Evolutionary conservation across 2,329 filamentous ascomycete species (phyloP).

Genomic region (Aureobasidium subglaciale): DNA sequence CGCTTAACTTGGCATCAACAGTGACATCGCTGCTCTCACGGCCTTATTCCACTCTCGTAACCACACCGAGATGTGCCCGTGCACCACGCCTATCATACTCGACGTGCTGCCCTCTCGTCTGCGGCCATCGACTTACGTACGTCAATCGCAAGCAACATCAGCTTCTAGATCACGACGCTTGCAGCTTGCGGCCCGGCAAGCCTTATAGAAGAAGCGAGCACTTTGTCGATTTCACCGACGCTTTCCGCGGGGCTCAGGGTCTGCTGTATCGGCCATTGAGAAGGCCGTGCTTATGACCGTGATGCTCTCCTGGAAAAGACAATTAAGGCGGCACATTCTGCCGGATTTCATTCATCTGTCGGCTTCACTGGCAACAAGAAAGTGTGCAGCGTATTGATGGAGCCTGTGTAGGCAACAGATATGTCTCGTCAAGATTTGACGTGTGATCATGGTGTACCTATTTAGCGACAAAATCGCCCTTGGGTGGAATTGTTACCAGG

Average conservation of each 20-base stretch:
- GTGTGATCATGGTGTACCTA: neutral
- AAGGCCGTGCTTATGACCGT: neutral
- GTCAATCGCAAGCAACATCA: neutral
- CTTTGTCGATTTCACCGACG: neutral
- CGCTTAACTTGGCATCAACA: neutral
- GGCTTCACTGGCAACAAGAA: no score
- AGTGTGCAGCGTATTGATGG: neutral
- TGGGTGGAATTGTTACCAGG: conserved; percentile 12
- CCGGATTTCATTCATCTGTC: neutral
- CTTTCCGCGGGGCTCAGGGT: conserved; percentile 3
- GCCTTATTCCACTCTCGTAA: neutral
- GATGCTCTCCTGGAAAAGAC: neutral
- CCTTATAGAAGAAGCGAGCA: neutral
- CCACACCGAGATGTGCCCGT: conserved; percentile 1
- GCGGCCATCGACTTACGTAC: neutral
- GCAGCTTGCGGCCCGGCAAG: neutral
- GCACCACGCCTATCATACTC: neutral
- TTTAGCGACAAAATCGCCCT: conserved; percentile 16
- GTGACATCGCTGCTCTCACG: neutral
- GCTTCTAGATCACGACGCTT: neutral
- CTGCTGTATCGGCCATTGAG: neutral
- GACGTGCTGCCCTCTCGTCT: neutral
- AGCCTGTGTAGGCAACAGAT: neutral
- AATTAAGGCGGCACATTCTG: neutral
- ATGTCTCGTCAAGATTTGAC: neutral